Base-by-base conservation (phyloP, 306 rosid species). In the Sesbania bispinosa region DNA sequence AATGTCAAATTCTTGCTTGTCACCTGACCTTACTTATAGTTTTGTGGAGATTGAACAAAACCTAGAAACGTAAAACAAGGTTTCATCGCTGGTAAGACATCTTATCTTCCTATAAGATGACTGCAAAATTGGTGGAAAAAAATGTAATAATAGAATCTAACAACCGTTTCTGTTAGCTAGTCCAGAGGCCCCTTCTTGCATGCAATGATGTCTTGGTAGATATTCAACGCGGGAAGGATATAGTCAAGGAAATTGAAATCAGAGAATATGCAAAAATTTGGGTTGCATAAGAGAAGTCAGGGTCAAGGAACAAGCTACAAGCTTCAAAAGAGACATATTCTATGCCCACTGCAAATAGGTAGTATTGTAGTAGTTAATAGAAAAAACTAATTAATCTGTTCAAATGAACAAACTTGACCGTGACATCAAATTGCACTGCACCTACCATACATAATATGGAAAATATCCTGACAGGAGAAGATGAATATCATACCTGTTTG, bases 401-500 rank as follows among this genome's bases (percentile, higher is more conserved):
- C 29, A 27, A 24, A 68, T 33, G 52, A 67, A 68, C 14, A 51
- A 77, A 54, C 52, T 46, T 54, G 73, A 53, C 69, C 69, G 11
- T 54, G 14, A 50, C 9, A 79, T 59, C 47, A 65, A 73, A 43
- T 51, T 42, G 27, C 5, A 69, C 66, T 30, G 30, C 67, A 21
- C 26, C 45, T 69, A 68, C 23, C 27, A 62, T 50, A 45, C 67
- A 55, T 74, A 62, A 36, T n/a, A 62, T 21, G 36, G 27, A 79
- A 68, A 68, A 63, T 55, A 57, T 48, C 41, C 27, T 69, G 16
- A 74, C 74, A 15, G 30, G 55, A 75, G 66, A 47, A 72, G 23
- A 29, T 14, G 69, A 46, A 35, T 75, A 13, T 55, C 76, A 47
- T 86, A 90, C 98, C 98, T 89, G 83, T 72, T 86, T 74, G 87